Evolutionary conservation across 1,284 basidiomycete genomes (phyloP).

Genomic region (Ustilago hordei): DNA sequence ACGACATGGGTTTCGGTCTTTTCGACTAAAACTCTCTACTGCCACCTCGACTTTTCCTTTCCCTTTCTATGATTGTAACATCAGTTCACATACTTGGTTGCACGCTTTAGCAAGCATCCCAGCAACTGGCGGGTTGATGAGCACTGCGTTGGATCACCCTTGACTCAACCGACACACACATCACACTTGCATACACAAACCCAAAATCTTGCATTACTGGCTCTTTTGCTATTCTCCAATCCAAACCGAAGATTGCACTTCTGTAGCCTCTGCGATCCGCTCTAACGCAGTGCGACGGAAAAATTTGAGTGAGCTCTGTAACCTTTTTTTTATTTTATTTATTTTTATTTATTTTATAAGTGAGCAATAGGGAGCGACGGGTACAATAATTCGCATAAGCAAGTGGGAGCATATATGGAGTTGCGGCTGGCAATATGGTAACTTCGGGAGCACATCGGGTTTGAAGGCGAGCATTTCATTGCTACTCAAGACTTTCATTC

Average conservation of each 20-base stretch:
- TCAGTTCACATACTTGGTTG: conserved; percentile 23
- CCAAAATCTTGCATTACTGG: conserved; percentile 4
- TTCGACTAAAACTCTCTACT: conserved; percentile 76
- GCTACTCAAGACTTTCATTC: too few relatives aligned
- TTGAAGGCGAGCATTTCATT: too few relatives aligned
- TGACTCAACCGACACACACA: conserved; percentile 1
- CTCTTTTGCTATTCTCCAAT: conserved; percentile 11
- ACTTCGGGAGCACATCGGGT: too few relatives aligned
- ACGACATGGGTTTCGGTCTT: conserved; percentile 78
- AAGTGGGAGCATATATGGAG: too few relatives aligned
- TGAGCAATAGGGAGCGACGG: too few relatives aligned
- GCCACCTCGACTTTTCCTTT: neutral
- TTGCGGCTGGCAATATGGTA: too few relatives aligned
- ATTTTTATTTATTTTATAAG: too few relatives aligned
- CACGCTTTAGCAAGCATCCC: neutral
- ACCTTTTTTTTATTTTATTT: too few relatives aligned
- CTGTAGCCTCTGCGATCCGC: neutral
- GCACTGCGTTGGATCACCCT: neutral
- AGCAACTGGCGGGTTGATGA: neutral
- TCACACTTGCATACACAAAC: conserved; percentile 1
- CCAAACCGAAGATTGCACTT: neutral
- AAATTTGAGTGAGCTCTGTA: too few relatives aligned
- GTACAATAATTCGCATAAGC: too few relatives aligned
- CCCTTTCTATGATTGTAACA: conserved; percentile 29
- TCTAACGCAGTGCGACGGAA: too few relatives aligned